Conservation (phyloP, 306 rosid species). For the Rubus idaeus region DNA sequence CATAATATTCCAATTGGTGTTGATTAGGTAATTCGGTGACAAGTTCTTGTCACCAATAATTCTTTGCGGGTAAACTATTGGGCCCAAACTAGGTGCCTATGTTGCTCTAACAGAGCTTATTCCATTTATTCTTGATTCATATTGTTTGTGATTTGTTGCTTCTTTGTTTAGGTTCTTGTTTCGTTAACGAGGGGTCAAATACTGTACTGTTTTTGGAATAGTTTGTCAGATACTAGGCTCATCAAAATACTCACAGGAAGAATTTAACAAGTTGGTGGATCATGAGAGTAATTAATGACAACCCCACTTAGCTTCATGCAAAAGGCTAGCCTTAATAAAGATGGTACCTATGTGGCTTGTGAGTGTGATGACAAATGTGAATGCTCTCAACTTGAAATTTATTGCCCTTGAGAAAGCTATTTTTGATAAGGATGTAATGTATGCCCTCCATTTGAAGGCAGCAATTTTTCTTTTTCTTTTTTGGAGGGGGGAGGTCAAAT, state of each 20-base stretch:
- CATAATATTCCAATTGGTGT: neutral
- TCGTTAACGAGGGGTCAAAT: neutral
- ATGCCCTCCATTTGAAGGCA: neutral
- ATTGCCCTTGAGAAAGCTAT: neutral
- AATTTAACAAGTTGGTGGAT: constrained; percentile 21
- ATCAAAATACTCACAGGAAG: constrained; percentile 8
- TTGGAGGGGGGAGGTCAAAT: no score
- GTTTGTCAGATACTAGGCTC: neutral
- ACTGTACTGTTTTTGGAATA: neutral
- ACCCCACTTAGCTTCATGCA: neutral
- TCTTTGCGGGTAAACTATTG: neutral
- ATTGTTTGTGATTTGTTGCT: neutral
- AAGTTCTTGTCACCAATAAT: neutral
- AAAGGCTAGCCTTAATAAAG: neutral
- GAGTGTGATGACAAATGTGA: constrained; percentile 1
- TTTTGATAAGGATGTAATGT: constrained; percentile 5
- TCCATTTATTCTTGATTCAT: neutral
- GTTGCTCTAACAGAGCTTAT: neutral
- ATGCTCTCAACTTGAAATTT: constrained; percentile 17
- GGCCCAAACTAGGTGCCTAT: neutral
- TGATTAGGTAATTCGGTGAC: neutral
- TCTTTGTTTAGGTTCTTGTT: neutral
- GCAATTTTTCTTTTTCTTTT: neutral
- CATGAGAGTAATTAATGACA: constrained; percentile 38
- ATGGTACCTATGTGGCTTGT: neutral